Conservation (phyloP, 1,284 basidiomycete species). For the Leccinum pachyderme region DNA sequence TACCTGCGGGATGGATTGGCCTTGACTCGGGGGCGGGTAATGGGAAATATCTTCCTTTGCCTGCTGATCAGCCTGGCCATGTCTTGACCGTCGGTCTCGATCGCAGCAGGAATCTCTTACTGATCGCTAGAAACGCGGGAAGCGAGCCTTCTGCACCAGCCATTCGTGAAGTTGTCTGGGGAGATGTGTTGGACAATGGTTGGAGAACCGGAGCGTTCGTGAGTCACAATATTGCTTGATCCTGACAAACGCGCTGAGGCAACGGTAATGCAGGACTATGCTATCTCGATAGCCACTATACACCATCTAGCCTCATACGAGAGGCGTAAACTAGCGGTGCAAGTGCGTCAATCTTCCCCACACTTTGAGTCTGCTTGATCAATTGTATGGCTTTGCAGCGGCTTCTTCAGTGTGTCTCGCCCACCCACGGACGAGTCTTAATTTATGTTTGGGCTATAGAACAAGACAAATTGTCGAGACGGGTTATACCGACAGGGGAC, state of each 20-base stretch:
- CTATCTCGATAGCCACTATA: conserved; percentile 93
- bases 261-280: conserved; percentile 71
- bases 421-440: conserved; percentile 72
- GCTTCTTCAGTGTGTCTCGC: conserved; percentile 62
- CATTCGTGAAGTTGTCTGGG: conserved; percentile 71
- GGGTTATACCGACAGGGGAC: conserved; percentile 49
- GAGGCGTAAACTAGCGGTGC: conserved; percentile 69
- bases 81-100: conserved; percentile 83
- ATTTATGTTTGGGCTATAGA: conserved; percentile 99
- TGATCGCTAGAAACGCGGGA: conserved; percentile 66
- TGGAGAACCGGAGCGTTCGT: conserved; percentile 83
- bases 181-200: conserved; percentile 64
- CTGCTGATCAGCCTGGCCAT: conserved; percentile 51
- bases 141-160: conserved; percentile 22
- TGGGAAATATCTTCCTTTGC: conserved; percentile 89
- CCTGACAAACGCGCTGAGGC: not conserved
- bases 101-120: conserved; percentile 74
- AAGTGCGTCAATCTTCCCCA: conserved; percentile 43
- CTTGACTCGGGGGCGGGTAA: conserved; percentile 97
- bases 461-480: conserved; percentile 82
- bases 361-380: conserved; percentile 1
- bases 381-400: conserved; percentile 41
- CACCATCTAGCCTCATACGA: conserved; percentile 85
- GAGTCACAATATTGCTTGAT: conserved; percentile 33
- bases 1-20: conserved; percentile 81